phyloP scores from a whole-genome alignment of 108 stramenopile genomes.

The Cylindrotheca fusiformis region DNA sequence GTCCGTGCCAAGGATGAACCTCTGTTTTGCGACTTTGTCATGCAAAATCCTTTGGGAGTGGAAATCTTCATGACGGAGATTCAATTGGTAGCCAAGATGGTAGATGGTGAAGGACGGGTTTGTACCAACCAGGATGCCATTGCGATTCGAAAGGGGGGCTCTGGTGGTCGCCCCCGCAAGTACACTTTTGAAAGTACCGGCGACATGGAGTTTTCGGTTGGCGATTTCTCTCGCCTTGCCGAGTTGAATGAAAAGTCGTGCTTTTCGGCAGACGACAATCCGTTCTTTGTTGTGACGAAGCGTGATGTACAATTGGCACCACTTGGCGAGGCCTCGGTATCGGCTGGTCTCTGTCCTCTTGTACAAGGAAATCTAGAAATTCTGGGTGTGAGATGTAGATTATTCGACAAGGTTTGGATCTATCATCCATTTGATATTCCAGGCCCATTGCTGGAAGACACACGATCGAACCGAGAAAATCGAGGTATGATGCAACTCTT shows the following conservation, averaged over 20 bases:
- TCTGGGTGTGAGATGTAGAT: constrained; percentile 67
- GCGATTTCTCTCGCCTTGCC: constrained; percentile 62
- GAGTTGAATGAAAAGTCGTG: constrained; percentile 18
- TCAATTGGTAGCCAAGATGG: constrained; percentile 71
- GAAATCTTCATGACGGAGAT: constrained; percentile 58
- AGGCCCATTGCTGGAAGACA: constrained; percentile 72
- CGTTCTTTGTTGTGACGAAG: constrained; percentile 82
- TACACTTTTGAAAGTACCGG: constrained; percentile 77
- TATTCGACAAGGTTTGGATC: constrained; percentile 77
- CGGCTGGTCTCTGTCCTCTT: constrained; percentile 65
- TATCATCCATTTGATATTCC: constrained; percentile 68
- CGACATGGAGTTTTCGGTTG: constrained; percentile 41
- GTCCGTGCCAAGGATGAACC: constrained; percentile 75
- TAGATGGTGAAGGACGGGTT: constrained; percentile 28
- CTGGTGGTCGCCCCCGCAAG: constrained; percentile 5
- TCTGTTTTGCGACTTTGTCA: constrained; percentile 51
- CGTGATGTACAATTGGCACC: constrained; percentile 37
- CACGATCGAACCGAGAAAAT: constrained; percentile 55
- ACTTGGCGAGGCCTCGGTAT: constrained; percentile 30
- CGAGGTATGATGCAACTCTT: constrained; percentile 12
- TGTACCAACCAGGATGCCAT: constrained; percentile 76
- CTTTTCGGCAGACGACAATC: constrained; percentile 35
- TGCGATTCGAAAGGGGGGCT: constrained; percentile 14
- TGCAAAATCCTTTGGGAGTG: constrained; percentile 67
- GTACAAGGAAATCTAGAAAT: constrained; percentile 73